Evolutionary conservation across 2,329 filamentous ascomycete species (phyloP), one percentile per base, ranked within the genome.

Genomic region (Coniochaeta pulveracea): DNA sequence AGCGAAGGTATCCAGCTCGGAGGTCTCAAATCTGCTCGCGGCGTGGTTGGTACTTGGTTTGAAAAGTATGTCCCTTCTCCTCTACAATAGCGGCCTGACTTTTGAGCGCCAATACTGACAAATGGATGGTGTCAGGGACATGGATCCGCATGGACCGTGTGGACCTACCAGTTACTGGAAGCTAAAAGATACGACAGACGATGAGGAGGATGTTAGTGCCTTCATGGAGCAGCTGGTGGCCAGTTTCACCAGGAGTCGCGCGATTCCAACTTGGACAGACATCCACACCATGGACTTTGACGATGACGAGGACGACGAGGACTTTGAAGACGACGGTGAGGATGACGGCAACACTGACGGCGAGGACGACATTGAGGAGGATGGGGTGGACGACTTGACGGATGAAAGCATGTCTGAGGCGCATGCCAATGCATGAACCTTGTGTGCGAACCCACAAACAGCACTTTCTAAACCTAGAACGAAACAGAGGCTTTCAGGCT

Each of bases 81-180:
- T 10, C 12, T 6, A 7, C 25, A 27, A 27, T 10, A 4, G 12
- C 6, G 10, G 19, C 10, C 14, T 7, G 14, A 14, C 12, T 31
- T 11, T 19, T n/a, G 19, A 16, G 12, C 19, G 26, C 25, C 28
- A 29, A 26, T 18, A 24, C 26, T 45, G 25, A 40, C 36, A 8
- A 15, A 10, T 9, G 7, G 14, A n/a, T n/a, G n/a, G 28, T 3
- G 33, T 12, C 33, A 76, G 72, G 44, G 72, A 85, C 50, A 78
- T 72, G 44, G 76, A 82, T 40, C 51, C 60, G 1, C 71, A 78
- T 43, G 81, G 82, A 0, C 82, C 82, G 0, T 79, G 69, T 2
- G 82, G 82, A 0, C 82, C 82, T 2, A 84, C 78, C 2, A 78
- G 76, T 0, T 85, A 84, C 46, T 89, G 82, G 81, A 88, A 88